These are phyloP conservation scores for Durio zibethinus DNA, from an alignment of 345 rosid genomes.

Conservation along the genomic window DNA sequence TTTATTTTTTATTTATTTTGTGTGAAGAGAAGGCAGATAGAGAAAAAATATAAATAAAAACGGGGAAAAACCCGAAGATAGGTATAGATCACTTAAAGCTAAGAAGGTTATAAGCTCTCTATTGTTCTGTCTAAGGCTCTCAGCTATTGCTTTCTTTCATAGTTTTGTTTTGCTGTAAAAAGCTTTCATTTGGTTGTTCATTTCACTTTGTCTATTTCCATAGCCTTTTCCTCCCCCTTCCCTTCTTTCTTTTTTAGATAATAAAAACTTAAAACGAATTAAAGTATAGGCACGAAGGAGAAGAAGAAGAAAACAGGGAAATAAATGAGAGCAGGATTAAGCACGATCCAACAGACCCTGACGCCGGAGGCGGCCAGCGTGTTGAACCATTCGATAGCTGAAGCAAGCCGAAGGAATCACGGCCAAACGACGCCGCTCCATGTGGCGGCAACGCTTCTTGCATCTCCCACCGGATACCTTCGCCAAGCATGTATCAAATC, in stretches of 20 bases:
- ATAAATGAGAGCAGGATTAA: conserved; percentile 87
- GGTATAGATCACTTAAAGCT: neutral
- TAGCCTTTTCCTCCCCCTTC: conserved; percentile 13
- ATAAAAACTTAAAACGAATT: neutral
- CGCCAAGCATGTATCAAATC: conserved; percentile 98
- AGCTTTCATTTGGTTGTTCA: conserved; percentile 26
- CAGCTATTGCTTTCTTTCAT: conserved; percentile 21
- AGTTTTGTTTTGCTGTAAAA: conserved; percentile 20
- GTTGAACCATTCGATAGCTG: conserved; percentile 80
- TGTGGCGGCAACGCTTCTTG: conserved; percentile 86
- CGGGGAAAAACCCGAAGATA: neutral
- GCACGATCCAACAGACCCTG: conserved; percentile 95
- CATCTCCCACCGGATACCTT: conserved; percentile 80
- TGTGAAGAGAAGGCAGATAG: neutral
- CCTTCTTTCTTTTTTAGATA: neutral
- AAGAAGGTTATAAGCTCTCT: neutral
- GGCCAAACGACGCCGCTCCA: conserved; percentile 96
- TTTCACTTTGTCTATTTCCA: conserved; percentile 7
- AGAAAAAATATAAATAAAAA: neutral
- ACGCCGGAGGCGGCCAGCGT: conserved; percentile 96
- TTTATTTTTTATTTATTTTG: neutral
- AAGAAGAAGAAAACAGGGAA: neutral
- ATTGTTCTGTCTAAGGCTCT: neutral
- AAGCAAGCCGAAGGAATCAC: conserved; percentile 87
- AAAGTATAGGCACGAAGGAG: conserved; percentile 1